Base-by-base conservation (phyloP, 1,139 yeast species). In the Hansenula sp. region DNA sequence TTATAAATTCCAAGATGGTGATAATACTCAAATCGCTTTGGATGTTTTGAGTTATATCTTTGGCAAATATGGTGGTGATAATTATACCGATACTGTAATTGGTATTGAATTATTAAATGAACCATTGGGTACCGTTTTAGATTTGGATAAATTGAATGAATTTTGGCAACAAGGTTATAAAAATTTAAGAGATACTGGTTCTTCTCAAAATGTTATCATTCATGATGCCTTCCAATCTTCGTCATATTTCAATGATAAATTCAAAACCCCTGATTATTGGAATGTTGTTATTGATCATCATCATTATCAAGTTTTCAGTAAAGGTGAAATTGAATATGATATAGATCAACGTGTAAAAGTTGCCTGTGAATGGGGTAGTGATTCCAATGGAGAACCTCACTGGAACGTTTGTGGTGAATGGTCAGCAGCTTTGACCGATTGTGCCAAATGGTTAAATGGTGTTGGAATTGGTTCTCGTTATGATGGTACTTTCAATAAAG, bases 401-500 rank as follows among this genome's bases (percentile, higher is more conserved):
- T 85, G 95, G 88, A 77, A 79, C 46, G 77, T 91, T 29, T 74
- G 79, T 46, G 98, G 98, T 48, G 99, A 93, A 71, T 93, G 93
- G 85, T 76, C 94, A 28, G 97, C 94, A 17, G 97, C 98, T 1
- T 72, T 91, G 54, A 89, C 96, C 12, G 98, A 93, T 67, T 93
- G 99, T 71, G 81, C 95, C 19, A 74, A 74, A 48, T 87, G 96
- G 96, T 71, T 93, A 49, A 93, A 93, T 58, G 98, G 98, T 56
- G 95, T 88, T 35, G 88, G 89, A 39, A 72, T 81, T 45, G 96
- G 96, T 42, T 83, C 97, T 24, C 79, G 98, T 58, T 90, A 76
- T 67, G 90, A 87, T 42, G 95, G 89, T 24, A 70, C 84, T 41
- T 85, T 66, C 52, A 31, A 19, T 30, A 41, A 40, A 30, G 61